phyloP scores from a whole-genome alignment of 1,139 yeast species.

The Yamadazyma membranifaciens region DNA sequence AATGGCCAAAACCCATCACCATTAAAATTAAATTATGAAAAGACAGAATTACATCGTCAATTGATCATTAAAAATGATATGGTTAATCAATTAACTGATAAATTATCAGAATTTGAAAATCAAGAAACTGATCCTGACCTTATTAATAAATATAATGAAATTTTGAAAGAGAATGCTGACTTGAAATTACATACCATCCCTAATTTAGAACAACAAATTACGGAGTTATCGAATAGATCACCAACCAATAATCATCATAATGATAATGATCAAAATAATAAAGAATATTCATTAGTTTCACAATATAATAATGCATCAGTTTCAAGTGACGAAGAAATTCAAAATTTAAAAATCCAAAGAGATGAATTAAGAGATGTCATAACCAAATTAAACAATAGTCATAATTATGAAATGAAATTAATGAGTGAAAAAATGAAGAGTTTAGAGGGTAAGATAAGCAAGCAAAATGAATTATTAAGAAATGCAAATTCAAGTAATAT shows the following conservation, averaged over 20 bases:
- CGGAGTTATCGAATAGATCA: background rate
- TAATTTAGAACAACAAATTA: constrained; percentile 32
- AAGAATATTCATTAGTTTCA: constrained; percentile 22
- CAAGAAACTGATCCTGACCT: constrained; percentile 21
- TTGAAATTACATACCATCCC: constrained; percentile 43
- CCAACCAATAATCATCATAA: background rate
- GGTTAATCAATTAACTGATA: constrained; percentile 43
- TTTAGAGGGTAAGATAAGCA: constrained; percentile 39
- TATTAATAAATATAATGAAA: constrained; percentile 36
- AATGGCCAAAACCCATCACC: constrained; percentile 55
- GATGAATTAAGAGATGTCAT: constrained; percentile 60
- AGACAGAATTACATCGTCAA: constrained; percentile 50
- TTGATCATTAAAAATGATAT: constrained; percentile 48
- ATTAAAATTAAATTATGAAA: constrained; percentile 55
- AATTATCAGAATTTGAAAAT: constrained; percentile 28
- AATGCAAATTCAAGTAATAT: constrained; percentile 4
- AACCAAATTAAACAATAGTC: constrained; percentile 34
- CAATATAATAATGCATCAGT: constrained; percentile 10
- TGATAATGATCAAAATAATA: constrained; percentile 3
- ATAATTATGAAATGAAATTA: constrained; percentile 34
- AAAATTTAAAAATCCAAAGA: constrained; percentile 47
- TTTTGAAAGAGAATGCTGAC: constrained; percentile 43
- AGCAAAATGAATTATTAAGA: constrained; percentile 25
- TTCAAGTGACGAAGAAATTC: constrained; percentile 15
- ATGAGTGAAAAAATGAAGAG: constrained; percentile 44